Evolutionary conservation across 768 basidiomycete genomes (phyloP).

Genomic region (Suillus weaverae): DNA sequence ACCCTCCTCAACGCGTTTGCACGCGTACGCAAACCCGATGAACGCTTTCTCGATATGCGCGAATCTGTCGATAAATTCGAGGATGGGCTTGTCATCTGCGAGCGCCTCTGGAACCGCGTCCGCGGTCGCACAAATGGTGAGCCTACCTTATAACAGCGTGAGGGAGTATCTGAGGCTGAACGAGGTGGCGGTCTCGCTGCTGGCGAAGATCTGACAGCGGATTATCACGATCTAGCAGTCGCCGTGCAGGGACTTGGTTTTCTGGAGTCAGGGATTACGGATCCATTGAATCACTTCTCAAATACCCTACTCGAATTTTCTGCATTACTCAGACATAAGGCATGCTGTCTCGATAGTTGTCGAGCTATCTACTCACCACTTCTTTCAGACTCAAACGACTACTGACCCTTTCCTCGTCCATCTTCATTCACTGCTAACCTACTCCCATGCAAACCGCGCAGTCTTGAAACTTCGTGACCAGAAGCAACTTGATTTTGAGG

Average conservation of each 20-base stretch:
- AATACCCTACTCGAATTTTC: conserved; percentile 96
- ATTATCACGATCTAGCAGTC: conserved; percentile 97
- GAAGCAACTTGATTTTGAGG: conserved; percentile 98
- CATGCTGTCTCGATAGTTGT: conserved; percentile 33
- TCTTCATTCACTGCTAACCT: conserved; percentile 89
- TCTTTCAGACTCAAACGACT: conserved; percentile 75
- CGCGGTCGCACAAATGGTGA: conserved; percentile 86
- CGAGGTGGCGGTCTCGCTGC: conserved; percentile 78
- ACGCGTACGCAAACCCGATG: conserved; percentile 94
- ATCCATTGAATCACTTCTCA: conserved; percentile 95
- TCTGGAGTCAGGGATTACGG: conserved; percentile 97
- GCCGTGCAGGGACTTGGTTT: conserved; percentile 97
- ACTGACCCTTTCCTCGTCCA: conserved; percentile 90
- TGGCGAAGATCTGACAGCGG: conserved; percentile 91
- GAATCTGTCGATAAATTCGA: conserved; percentile 95
- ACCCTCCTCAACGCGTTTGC: conserved; percentile 95
- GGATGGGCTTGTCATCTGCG: conserved; percentile 81
- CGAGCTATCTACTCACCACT: conserved; percentile 2
- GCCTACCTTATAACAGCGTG: conserved; percentile 37
- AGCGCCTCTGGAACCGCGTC: conserved; percentile 77
- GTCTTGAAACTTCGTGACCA: conserved; percentile 95
- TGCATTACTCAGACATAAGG: conserved; percentile 80
- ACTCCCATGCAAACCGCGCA: conserved; percentile 90
- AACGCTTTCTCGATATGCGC: conserved; percentile 90
- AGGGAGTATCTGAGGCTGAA: conserved; percentile 74